A percentile compares a stretch with the other conserved stretches of the same genome.
phyloP scores from a whole-genome alignment of 148 eudicot genomes.

The Nyssa sinensis region DNA sequence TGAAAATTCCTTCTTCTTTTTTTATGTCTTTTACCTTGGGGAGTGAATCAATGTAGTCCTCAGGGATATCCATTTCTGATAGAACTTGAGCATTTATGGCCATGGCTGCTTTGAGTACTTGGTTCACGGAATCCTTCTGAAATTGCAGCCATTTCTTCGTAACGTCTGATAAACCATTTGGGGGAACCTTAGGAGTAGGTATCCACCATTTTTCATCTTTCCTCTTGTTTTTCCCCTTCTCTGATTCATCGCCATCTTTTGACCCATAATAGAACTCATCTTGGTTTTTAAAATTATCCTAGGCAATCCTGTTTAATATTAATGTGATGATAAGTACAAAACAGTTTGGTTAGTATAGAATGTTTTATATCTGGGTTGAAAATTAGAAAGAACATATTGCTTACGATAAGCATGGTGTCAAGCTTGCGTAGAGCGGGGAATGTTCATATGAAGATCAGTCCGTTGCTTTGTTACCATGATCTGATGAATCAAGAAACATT shows the following conservation, averaged over 20 bases:
- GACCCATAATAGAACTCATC: constrained; percentile 65
- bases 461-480: constrained; percentile 72
- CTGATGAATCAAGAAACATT: constrained; percentile 22
- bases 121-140: constrained; percentile 74
- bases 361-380: not conserved
- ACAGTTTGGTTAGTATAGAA: not conserved
- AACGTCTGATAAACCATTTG: constrained; percentile 56
- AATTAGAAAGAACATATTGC: constrained; percentile 3
- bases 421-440: constrained; percentile 76
- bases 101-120: constrained; percentile 81
- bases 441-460: constrained; percentile 68
- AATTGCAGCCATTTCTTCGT: constrained; percentile 57
- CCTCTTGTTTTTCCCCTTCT: constrained; percentile 32
- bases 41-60: constrained; percentile 67
- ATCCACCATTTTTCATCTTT: constrained; percentile 84
- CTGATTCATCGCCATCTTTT: constrained; percentile 43
- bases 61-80: constrained; percentile 73
- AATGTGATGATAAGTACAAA: constrained; percentile 1
- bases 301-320: constrained; percentile 57
- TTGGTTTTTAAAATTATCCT: constrained; percentile 68
- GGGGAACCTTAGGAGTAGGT: constrained; percentile 69
- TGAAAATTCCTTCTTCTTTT: not conserved
- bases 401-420: constrained; percentile 75
- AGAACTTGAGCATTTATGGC: constrained; percentile 76
- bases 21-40: constrained; percentile 53